These are phyloP conservation scores for Leccinum griseonigrum DNA, from an alignment of 1,284 basidiomycete genomes.

Conservation along the genomic window DNA sequence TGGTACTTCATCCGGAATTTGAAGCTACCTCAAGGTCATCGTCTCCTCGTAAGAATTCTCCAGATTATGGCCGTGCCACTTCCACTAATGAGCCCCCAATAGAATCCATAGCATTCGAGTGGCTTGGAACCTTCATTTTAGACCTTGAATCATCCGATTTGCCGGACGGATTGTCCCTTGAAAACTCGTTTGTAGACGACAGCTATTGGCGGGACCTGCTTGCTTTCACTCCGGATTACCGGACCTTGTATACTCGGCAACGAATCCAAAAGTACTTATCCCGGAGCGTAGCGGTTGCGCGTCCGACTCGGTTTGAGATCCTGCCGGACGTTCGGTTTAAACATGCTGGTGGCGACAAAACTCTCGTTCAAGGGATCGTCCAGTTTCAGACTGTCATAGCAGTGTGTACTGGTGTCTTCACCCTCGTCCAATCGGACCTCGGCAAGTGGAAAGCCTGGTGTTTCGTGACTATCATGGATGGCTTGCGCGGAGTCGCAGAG, in stretches of 20 bases:
- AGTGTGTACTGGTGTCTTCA: slow-evolving; percentile 17
- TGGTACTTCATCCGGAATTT: background rate
- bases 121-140: background rate
- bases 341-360: background rate
- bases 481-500: slow-evolving; percentile 5
- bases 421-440: slow-evolving; percentile 3
- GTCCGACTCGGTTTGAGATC: slow-evolving; percentile 4
- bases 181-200: slow-evolving; percentile 9
- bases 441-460: slow-evolving; percentile 19
- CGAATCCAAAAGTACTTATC: slow-evolving; percentile 8
- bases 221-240: slow-evolving; percentile 16
- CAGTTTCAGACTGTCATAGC: slow-evolving; percentile 14
- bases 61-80: background rate
- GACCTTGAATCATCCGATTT: background rate
- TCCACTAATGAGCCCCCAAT: background rate
- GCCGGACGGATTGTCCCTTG: slow-evolving; percentile 3
- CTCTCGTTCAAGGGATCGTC: slow-evolving; percentile 15
- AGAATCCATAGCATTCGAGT: slow-evolving; percentile 2
- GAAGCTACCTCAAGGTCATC: background rate
- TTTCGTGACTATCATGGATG: slow-evolving; percentile 17
- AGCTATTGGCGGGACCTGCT: slow-evolving; percentile 18
- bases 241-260: slow-evolving; percentile 9
- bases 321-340: slow-evolving; percentile 6
- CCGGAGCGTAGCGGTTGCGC: background rate
- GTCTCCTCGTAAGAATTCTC: background rate